Evolutionary conservation across 2,329 filamentous ascomycete genomes (phyloP).

Genomic region (Claviceps pusilla): DNA sequence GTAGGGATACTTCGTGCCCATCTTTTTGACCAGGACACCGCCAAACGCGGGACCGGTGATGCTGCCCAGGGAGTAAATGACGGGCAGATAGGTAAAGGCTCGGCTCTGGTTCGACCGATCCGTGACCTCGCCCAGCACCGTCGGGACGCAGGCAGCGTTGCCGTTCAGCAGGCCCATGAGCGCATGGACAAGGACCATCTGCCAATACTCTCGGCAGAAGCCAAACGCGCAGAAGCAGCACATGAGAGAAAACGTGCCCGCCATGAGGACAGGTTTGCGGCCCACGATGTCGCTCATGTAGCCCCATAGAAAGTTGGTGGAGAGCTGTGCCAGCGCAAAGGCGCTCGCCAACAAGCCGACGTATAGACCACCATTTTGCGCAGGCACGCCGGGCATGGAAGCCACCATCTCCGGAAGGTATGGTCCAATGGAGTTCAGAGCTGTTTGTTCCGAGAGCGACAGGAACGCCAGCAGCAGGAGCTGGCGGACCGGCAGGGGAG

Average conservation of each 20-base stretch:
- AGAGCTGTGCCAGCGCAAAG: slow-evolving; percentile 83
- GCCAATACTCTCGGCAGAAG: slow-evolving; percentile 68
- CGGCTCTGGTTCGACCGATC: slow-evolving; percentile 87
- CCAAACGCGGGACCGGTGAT: slow-evolving; percentile 90
- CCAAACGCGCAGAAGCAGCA: slow-evolving; percentile 75
- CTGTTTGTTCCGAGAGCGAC: slow-evolving; percentile 85
- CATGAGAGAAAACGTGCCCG: slow-evolving; percentile 71
- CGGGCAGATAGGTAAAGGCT: slow-evolving; percentile 85
- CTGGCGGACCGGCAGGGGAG: slow-evolving; percentile 70
- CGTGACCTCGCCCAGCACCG: slow-evolving; percentile 86
- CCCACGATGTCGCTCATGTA: slow-evolving; percentile 50
- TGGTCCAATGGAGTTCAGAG: slow-evolving; percentile 87
- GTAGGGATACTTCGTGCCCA: slow-evolving; percentile 58
- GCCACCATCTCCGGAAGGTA: slow-evolving; percentile 89
- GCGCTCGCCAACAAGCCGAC: slow-evolving; percentile 80
- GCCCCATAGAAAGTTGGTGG: slow-evolving; percentile 61
- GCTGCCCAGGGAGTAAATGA: slow-evolving; percentile 88
- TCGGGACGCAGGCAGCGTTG: slow-evolving; percentile 86
- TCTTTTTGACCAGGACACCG: slow-evolving; percentile 58
- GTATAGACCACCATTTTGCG: slow-evolving; percentile 62
- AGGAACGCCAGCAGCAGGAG: slow-evolving; percentile 75
- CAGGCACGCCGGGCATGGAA: slow-evolving; percentile 65
- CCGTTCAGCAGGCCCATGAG: slow-evolving; percentile 90
- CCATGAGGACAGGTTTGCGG: slow-evolving; percentile 58
- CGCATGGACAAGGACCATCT: slow-evolving; percentile 72